Conservation (phyloP, 2,329 filamentous ascomycete genomes). For the Diaporthe sp. region DNA sequence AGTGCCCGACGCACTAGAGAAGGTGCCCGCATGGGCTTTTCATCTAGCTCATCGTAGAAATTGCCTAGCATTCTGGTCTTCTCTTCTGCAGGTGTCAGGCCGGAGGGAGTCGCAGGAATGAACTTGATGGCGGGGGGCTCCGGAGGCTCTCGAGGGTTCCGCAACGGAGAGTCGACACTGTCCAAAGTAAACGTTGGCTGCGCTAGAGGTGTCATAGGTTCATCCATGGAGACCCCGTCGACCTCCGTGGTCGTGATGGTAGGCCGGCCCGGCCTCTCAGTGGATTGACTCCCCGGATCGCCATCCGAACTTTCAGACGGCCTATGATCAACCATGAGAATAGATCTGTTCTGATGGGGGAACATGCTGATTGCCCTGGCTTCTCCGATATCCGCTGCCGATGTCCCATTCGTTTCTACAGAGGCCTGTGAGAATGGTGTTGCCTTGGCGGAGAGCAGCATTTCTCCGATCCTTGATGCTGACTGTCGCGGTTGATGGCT, state of each 20-base stretch:
- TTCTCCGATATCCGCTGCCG: constrained; percentile 72
- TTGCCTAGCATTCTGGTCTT: constrained; percentile 67
- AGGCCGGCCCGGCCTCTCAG: constrained; percentile 49
- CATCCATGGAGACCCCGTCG: constrained; percentile 49
- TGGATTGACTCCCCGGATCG: constrained; percentile 45
- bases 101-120: constrained; percentile 74
- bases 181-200: constrained; percentile 64
- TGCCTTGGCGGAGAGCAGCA: constrained; percentile 65
- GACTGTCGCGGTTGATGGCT: constrained; percentile 25
- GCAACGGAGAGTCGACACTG: constrained; percentile 72
- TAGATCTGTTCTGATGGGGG: constrained; percentile 74
- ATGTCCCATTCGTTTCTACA: constrained; percentile 74
- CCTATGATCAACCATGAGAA: constrained; percentile 72
- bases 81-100: constrained; percentile 68
- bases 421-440: constrained; percentile 75
- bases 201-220: constrained; percentile 67
- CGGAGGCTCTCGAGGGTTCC: constrained; percentile 73
- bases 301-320: constrained; percentile 62
- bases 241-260: constrained; percentile 56
- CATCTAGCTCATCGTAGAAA: constrained; percentile 63
- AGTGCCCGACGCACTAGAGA: constrained; percentile 70
- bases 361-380: constrained; percentile 74
- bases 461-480: constrained; percentile 67
- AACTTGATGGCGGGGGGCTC: constrained; percentile 69
- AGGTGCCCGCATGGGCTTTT: constrained; percentile 60